Evolutionary conservation across 140 eudicot species (phyloP).

Genomic region (Stevia rebaudiana): DNA sequence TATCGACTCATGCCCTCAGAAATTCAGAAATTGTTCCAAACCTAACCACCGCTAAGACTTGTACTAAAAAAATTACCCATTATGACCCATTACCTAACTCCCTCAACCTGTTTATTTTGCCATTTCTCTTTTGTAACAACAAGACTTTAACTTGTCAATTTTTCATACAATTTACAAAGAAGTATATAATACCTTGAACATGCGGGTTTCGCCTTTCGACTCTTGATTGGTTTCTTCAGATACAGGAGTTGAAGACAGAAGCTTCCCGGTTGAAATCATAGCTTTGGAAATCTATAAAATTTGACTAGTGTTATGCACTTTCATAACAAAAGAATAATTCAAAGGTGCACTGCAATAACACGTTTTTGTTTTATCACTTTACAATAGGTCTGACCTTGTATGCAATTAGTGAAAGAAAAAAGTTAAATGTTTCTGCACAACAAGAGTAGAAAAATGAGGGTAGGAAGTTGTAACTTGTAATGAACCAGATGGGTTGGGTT

Average conservation of each 20-base stretch:
- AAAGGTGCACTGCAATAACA: not conserved
- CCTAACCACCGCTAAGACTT: not conserved
- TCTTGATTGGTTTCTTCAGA: slow-evolving; percentile 37
- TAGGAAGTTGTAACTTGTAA: too few species aligned
- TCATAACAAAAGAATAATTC: not conserved
- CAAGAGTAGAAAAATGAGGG: too few species aligned
- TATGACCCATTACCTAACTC: not conserved
- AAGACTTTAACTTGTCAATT: not conserved
- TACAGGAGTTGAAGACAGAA: slow-evolving; percentile 47
- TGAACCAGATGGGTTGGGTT: too few species aligned
- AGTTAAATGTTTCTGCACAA: too few species aligned
- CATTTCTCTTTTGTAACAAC: not conserved
- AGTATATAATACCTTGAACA: slow-evolving; percentile 51
- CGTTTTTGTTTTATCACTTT: not conserved
- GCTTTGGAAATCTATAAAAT: slow-evolving; percentile 74
- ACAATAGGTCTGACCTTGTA: not conserved
- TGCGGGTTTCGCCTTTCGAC: slow-evolving; percentile 59
- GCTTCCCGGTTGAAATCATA: slow-evolving; percentile 64
- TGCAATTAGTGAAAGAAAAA: not conserved
- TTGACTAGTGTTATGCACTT: not conserved
- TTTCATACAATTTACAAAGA: not conserved
- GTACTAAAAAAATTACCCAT: not conserved
- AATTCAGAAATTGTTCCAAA: too few species aligned
- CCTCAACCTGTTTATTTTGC: not conserved
- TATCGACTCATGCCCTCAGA: too few species aligned